phyloP scores from a whole-genome alignment of 2,329 filamentous ascomycete species.

The Penicillium sp. region DNA sequence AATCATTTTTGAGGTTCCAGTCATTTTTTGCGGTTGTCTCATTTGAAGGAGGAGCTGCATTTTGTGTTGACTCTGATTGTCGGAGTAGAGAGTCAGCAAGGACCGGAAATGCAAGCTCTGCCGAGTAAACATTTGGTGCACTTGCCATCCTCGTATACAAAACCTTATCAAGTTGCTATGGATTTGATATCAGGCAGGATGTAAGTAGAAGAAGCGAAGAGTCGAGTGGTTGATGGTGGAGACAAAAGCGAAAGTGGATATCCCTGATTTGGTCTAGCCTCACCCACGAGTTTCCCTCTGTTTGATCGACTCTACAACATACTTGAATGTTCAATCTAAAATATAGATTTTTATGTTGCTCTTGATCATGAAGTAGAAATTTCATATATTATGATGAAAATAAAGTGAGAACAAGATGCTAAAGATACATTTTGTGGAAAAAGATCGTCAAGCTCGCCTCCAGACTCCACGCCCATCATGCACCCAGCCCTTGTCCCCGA shows the following conservation, averaged over 20 bases:
- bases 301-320: not conserved
- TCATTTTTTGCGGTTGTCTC: not conserved
- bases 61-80: not conserved
- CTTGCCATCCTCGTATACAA: conserved; percentile 13
- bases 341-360: not conserved
- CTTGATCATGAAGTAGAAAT: not conserved
- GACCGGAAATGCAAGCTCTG: conserved; percentile 31
- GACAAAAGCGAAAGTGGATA: not conserved
- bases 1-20: conserved; percentile 31
- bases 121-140: conserved; percentile 22
- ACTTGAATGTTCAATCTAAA: not conserved
- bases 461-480: conserved; percentile 34
- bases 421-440: not conserved
- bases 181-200: not conserved
- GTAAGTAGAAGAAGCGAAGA: not conserved
- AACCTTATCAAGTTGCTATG: not conserved
- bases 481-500: conserved; percentile 28
- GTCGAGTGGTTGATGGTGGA: not conserved
- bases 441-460: conserved; percentile 12
- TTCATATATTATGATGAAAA: not conserved
- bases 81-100: conserved; percentile 33
- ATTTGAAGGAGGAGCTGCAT: not conserved
- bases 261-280: not conserved
- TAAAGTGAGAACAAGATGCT: not conserved
- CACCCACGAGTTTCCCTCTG: not conserved